Evolutionary conservation across 2,329 filamentous ascomycete species (phyloP).

Genomic region (Pseudocercospora macadamiae): DNA sequence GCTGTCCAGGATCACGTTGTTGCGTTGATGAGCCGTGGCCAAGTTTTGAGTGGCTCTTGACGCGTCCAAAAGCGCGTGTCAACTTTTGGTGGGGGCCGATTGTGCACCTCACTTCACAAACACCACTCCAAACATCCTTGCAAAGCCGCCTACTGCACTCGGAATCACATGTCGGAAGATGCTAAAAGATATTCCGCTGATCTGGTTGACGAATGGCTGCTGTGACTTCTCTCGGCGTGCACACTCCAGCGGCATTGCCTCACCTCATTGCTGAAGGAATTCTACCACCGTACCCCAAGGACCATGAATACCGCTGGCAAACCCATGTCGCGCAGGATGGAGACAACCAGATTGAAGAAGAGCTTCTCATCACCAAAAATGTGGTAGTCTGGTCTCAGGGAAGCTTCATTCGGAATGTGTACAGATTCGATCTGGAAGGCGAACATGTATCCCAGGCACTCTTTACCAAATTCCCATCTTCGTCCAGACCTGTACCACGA

Average conservation of each 20-base stretch:
- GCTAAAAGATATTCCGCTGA: conserved; percentile 8
- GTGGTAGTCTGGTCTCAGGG: conserved; percentile 90
- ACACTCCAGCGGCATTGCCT: conserved; percentile 80
- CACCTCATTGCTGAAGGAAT: conserved; percentile 82
- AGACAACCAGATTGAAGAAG: conserved; percentile 64
- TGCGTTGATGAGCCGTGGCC: conserved; percentile 5
- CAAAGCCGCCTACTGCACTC: not conserved
- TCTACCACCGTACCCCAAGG: conserved; percentile 67
- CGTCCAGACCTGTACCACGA: not conserved
- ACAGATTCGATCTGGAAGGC: conserved; percentile 83
- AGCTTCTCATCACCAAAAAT: conserved; percentile 73
- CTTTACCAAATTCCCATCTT: conserved; percentile 74
- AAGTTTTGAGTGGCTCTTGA: conserved; percentile 15
- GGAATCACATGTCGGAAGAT: conserved; percentile 17
- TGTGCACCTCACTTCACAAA: conserved; percentile 14
- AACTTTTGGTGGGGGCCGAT: conserved; percentile 4
- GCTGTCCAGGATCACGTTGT: conserved; percentile 12
- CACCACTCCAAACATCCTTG: not conserved
- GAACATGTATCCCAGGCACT: conserved; percentile 85
- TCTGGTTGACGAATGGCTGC: conserved; percentile 69
- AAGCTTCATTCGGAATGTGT: conserved; percentile 80
- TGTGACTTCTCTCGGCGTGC: conserved; percentile 86
- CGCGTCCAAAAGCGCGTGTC: conserved; percentile 19
- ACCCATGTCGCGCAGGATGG: conserved; percentile 53
- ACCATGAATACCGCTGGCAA: conserved; percentile 75